phyloP scores from a whole-genome alignment of 352 stramenopile species.

The Pythium diclinum region DNA sequence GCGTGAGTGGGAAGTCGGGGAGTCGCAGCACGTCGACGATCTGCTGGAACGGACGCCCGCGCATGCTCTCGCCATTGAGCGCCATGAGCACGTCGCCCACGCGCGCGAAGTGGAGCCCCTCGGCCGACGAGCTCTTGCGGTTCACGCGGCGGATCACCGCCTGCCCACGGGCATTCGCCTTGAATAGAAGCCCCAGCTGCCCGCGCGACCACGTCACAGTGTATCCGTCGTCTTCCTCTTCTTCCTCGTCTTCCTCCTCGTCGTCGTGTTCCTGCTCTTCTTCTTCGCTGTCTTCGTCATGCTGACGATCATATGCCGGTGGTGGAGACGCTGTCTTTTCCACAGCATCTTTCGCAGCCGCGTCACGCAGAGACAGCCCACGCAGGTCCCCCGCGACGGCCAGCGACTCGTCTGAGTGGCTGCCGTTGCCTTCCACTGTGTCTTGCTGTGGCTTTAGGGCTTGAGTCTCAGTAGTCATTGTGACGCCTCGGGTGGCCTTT shows the following conservation, averaged over 20 bases:
- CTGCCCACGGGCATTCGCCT: slow-evolving; percentile 43
- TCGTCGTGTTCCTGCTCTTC: slow-evolving; percentile 28
- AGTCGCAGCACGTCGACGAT: slow-evolving; percentile 65
- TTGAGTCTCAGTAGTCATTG: background rate
- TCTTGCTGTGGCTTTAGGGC: background rate
- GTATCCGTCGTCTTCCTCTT: slow-evolving; percentile 69
- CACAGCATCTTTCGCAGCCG: background rate
- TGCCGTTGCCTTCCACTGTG: slow-evolving; percentile 2
- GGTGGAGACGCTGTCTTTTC: background rate
- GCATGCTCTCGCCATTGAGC: slow-evolving; percentile 57
- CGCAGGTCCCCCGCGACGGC: slow-evolving; percentile 42
- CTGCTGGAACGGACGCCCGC: slow-evolving; percentile 47
- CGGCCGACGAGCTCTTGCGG: slow-evolving; percentile 53
- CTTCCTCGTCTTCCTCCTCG: slow-evolving; percentile 47
- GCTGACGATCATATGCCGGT: background rate
- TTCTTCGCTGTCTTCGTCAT: slow-evolving; percentile 7
- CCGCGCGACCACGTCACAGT: slow-evolving; percentile 66
- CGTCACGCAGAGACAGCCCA: slow-evolving; percentile 37
- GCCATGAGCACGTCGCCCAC: slow-evolving; percentile 75
- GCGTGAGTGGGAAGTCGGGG: slow-evolving; percentile 56
- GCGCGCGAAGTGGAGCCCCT: slow-evolving; percentile 57
- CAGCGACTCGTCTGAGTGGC: slow-evolving; percentile 32
- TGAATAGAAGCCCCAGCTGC: slow-evolving; percentile 73
- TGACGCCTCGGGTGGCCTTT: slow-evolving; percentile 27
- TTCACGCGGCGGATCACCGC: slow-evolving; percentile 74